Base-by-base conservation (phyloP, 2,329 filamentous ascomycete species). In the Chalara sp. region DNA sequence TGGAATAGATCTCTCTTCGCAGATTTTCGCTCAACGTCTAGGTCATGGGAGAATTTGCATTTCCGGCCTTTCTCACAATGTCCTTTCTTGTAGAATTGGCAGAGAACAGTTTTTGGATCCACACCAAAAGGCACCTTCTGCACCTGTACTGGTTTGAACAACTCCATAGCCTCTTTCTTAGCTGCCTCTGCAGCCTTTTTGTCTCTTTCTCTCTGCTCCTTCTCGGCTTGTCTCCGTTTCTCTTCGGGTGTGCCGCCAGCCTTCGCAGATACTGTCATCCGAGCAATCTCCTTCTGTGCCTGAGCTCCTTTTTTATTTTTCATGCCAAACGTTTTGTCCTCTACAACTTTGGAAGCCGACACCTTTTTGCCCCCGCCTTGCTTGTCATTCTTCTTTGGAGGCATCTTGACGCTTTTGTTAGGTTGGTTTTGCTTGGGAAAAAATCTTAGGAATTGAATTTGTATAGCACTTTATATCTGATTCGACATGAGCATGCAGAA, bases 251-350 rank as follows among this genome's bases (percentile, higher is more conserved):
- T 86, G 55, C 89, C 89, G 61, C 86, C 84, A 51, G 80, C 78
- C 59, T 86, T 83, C 48, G 84, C 79, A 63, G 90, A 86, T 44
- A 84, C 79, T 60, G 84, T 74, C 68, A 99, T 81, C 63, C 90
- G 87, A 53, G 87, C 85, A 67, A 99, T 97, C 61, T 91, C 83
- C 71, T 84, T 95, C 73, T 97, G 89, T 50, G 90, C 92, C 48
- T 82, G 84, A 51, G 83, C 86, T 61, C 93, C 93, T 78, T 96
- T 99, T 77, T 99, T 99, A 68, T 99, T 99, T 75, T 99, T 99
- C 93, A 99, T 97, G 63, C 93, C 93, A 78, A 99, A 99, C 46
- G 93, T 96, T 75, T 92, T 93, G 76, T 99, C 93, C 56, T 93
- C 89, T 57, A 90, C 87, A 43, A 76, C 50, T 53, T 73, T 63